Conservation (phyloP, 2,329 filamentous ascomycete species). For the Tolypocladium amazonense region DNA sequence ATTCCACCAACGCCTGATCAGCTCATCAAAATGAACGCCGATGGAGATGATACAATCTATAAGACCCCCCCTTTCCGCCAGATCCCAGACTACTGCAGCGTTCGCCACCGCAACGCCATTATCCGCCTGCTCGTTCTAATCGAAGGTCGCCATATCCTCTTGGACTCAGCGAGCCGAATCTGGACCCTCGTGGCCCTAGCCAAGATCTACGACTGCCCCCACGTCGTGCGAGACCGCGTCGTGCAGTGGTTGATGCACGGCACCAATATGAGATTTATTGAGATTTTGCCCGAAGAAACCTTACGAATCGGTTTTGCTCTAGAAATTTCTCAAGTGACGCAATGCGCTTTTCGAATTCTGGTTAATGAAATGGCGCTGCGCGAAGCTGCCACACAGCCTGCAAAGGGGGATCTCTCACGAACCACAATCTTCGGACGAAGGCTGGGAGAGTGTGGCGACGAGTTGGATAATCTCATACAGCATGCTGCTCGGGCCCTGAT, state of each 20-base stretch:
- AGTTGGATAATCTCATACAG: constrained; percentile 44
- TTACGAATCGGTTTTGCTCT: constrained; percentile 45
- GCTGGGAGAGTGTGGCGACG: constrained; percentile 38
- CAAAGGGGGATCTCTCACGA: constrained; percentile 3
- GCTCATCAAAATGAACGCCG: constrained; percentile 12
- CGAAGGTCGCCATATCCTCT: constrained; percentile 37
- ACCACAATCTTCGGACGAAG: constrained; percentile 34
- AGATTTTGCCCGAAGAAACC: constrained; percentile 50
- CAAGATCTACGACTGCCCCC: constrained; percentile 43
- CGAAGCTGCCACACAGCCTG: constrained; percentile 14
- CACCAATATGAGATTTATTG: constrained; percentile 48
- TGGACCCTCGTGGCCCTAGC: constrained; percentile 57
- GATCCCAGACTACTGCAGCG: constrained; percentile 50
- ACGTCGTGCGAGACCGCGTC: constrained; percentile 36
- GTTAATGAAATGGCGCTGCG: constrained; percentile 52
- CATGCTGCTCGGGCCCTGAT: constrained; percentile 45
- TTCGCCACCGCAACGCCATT: constrained; percentile 53
- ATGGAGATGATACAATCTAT: constrained; percentile 7
- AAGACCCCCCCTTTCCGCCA: constrained; percentile 19
- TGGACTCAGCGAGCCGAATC: constrained; percentile 56
- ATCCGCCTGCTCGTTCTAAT: constrained; percentile 51
- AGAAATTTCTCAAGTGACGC: constrained; percentile 29
- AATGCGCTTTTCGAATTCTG: constrained; percentile 45
- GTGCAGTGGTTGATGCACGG: constrained; percentile 47
- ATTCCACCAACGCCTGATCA: constrained; percentile 1